Conservation (phyloP, 305 asterid genomes). For the Stenogyne calaminthoides region DNA sequence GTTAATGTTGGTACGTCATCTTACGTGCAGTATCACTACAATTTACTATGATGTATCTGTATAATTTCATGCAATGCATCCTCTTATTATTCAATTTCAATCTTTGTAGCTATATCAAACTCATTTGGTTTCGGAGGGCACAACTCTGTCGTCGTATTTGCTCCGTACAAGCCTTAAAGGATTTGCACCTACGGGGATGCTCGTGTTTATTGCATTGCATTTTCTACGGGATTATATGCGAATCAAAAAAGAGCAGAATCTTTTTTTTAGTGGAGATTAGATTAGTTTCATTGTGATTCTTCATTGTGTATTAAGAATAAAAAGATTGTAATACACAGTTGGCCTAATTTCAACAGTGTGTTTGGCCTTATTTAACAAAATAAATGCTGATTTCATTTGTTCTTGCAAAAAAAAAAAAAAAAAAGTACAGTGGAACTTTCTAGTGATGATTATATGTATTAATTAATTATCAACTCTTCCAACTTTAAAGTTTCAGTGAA, state of each 20-base stretch:
- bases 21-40: not conserved
- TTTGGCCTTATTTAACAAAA: not conserved
- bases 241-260: not conserved
- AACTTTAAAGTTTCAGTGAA: not conserved
- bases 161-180: constrained; percentile 51
- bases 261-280: too few species aligned
- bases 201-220: not conserved
- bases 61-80: not conserved
- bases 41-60: not conserved
- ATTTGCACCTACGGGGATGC: not conserved
- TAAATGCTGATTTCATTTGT: not conserved
- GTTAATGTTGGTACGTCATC: constrained; percentile 61
- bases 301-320: constrained; percentile 2
- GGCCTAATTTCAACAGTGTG: not conserved
- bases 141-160: constrained; percentile 59
- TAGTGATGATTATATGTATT: not conserved
- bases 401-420: not conserved
- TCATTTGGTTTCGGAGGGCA: constrained; percentile 72
- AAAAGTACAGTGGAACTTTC: not conserved
- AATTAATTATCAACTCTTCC: not conserved
- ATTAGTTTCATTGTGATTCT: not conserved
- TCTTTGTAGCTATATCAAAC: constrained; percentile 62
- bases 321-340: not conserved
- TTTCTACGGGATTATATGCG: not conserved
- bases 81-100: not conserved